Base-by-base conservation (phyloP, 2,329 filamentous ascomycete species). In the Colletotrichum sp. region DNA sequence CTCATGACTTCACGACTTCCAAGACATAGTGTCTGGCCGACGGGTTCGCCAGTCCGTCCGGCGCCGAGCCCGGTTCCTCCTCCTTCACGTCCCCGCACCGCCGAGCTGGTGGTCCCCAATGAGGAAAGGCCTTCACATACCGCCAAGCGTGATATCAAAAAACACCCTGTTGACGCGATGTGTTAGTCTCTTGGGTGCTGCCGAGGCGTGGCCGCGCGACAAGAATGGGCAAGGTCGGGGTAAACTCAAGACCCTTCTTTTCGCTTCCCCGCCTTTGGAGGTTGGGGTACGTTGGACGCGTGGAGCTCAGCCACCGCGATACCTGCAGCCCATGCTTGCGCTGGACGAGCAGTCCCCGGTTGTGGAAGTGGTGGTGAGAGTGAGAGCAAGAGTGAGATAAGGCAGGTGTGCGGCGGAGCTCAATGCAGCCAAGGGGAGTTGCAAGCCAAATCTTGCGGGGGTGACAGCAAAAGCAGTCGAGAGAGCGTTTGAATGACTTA, bases 131-230 rank as follows among this genome's bases (percentile, higher is more conserved):
- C 26, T n/a, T 32, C 18, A 73, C 74, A 52, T 76, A 95, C 94
- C 94, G 88, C 95, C 95, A 73, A 97, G 88, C 6, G 94, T 94
- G 76, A 95, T 91, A 84, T 96, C 94, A 85, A 95, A 95, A 87
- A 96, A 95, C 79, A 93, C 92, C 81, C 88, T 90, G 77, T 78
- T 70, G 70, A 73, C 68, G 71, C 68, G 36, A 66, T 65, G 59
- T 28, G 63, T 76, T 78, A 78, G 76, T 65, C 36, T 34, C 36
- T 69, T 62, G 55, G 55, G 52, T 44, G 13, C 24, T 69, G 24
- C 28, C 59, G 16, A 18, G 16, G 44, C 8, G 67, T 21, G 21
- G 52, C 9, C 36, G 24, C 16, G 36, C 44, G 26, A 32, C 5
- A 18, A 21, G 8, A 68, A 52, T 8, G 44, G 59, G 39, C n/a